Conservation (phyloP, 2,329 filamentous ascomycete genomes). For the Cytospora leucostoma region DNA sequence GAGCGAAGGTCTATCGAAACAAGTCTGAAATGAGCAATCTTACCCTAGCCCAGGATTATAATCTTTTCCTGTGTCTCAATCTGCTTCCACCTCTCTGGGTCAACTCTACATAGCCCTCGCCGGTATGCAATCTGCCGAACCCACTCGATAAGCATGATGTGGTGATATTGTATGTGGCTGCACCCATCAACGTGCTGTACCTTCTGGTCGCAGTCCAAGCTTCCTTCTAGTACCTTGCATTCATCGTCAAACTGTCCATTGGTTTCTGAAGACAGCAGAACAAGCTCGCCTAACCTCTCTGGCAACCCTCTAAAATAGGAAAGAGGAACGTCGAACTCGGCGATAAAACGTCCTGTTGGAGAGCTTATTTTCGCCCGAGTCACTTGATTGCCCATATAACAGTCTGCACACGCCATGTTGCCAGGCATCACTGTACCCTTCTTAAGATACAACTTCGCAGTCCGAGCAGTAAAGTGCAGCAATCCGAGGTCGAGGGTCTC, state of each 20-base stretch:
- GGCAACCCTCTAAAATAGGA: background rate
- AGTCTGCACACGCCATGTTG: too few relatives aligned
- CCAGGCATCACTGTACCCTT: too few relatives aligned
- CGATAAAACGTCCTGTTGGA: background rate
- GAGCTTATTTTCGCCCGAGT: background rate
- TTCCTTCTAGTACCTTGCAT: background rate
- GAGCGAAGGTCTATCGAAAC: too few relatives aligned
- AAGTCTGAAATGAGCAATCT: too few relatives aligned
- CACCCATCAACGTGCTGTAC: background rate
- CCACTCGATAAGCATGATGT: background rate
- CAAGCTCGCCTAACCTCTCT: background rate
- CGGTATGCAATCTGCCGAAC: background rate
- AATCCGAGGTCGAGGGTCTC: background rate
- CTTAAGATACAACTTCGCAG: background rate
- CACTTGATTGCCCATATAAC: too few relatives aligned
- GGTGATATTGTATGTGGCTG: background rate
- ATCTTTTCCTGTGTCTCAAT: background rate
- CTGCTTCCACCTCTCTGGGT: background rate
- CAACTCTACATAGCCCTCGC: background rate
- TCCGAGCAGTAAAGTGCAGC: background rate
- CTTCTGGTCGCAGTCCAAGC: background rate
- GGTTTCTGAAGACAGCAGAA: background rate
- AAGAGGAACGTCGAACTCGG: background rate
- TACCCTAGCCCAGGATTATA: background rate
- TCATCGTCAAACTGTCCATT: background rate